phyloP scores from a whole-genome alignment of 768 basidiomycete species.

The Agrocybe chaxingu region DNA sequence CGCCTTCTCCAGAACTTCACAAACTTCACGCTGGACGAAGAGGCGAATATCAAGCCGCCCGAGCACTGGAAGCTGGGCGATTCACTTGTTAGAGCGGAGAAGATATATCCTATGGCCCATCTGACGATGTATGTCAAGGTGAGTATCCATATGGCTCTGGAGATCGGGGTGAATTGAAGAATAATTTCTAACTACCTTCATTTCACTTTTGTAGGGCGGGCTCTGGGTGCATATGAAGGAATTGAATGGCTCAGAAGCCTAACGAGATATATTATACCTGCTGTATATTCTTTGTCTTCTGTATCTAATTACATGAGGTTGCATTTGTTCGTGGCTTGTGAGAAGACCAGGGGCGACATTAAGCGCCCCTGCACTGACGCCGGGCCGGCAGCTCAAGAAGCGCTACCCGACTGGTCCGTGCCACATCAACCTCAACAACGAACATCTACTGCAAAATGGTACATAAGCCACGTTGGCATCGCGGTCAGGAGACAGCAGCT shows the following conservation, averaged over 20 bases:
- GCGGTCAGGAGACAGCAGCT: no score
- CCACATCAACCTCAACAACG: no score
- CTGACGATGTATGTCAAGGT: slow-evolving; percentile 40
- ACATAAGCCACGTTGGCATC: no score
- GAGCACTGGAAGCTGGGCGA: slow-evolving; percentile 36
- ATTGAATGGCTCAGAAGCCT: neutral
- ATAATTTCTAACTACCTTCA: neutral
- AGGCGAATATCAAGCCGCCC: slow-evolving; percentile 41
- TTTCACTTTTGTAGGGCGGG: slow-evolving; percentile 21
- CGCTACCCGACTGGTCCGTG: no score
- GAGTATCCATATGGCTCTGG: slow-evolving; percentile 6
- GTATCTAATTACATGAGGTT: no score
- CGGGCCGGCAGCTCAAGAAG: no score
- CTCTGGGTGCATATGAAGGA: slow-evolving; percentile 27
- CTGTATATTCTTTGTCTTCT: no score
- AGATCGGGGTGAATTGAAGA: neutral
- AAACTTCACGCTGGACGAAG: slow-evolving; percentile 28
- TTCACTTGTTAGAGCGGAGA: slow-evolving; percentile 36
- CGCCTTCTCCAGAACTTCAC: slow-evolving; percentile 19
- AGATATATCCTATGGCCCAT: slow-evolving; percentile 32
- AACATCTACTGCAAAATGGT: no score
- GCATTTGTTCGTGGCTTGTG: no score
- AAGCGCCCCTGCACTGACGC: no score
- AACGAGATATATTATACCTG: no score
- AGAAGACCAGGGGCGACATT: no score